These are phyloP conservation scores for Climacium dendroides DNA, from an alignment of 225 moss, liverwort and hornwort genomes.

Conservation along the genomic window DNA sequence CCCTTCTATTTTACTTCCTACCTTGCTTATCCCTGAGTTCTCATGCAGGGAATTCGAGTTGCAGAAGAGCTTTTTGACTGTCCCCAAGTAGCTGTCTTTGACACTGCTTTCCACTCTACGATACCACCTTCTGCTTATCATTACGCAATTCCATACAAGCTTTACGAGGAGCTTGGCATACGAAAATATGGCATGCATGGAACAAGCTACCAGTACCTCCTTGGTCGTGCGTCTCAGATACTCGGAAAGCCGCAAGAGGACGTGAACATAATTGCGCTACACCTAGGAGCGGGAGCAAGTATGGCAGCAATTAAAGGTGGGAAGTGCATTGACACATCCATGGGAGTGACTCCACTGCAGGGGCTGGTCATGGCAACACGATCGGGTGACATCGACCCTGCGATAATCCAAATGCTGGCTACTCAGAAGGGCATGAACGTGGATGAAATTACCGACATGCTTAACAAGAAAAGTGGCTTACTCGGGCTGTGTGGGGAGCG, in stretches of 20 bases:
- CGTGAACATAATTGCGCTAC: constrained; percentile 67
- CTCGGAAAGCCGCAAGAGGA: constrained; percentile 53
- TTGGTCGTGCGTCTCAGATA: constrained; percentile 43
- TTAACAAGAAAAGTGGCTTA: constrained; percentile 83
- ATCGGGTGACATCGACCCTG: constrained; percentile 77
- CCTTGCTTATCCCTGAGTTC: not conserved
- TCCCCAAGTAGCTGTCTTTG: constrained; percentile 96
- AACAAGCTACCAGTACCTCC: constrained; percentile 77
- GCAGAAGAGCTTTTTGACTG: constrained; percentile 82
- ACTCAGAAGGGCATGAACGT: constrained; percentile 49
- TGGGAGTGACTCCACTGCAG: constrained; percentile 86
- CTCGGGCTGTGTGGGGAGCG: constrained; percentile 81
- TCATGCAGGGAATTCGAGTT: constrained; percentile 63
- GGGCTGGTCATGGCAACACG: constrained; percentile 90
- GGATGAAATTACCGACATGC: constrained; percentile 34
- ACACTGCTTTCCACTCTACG: constrained; percentile 88
- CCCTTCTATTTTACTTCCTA: not conserved
- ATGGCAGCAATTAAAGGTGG: constrained; percentile 84
- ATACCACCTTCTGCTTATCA: constrained; percentile 65
- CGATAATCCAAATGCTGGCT: constrained; percentile 64
- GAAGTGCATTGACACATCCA: constrained; percentile 66
- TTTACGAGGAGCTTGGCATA: constrained; percentile 72
- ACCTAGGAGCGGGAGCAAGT: constrained; percentile 91
- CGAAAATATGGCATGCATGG: constrained; percentile 87
- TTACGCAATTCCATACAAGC: constrained; percentile 65